Base-by-base conservation (phyloP, 2,329 filamentous ascomycete genomes). In the Sporothrix euskadiensis region DNA sequence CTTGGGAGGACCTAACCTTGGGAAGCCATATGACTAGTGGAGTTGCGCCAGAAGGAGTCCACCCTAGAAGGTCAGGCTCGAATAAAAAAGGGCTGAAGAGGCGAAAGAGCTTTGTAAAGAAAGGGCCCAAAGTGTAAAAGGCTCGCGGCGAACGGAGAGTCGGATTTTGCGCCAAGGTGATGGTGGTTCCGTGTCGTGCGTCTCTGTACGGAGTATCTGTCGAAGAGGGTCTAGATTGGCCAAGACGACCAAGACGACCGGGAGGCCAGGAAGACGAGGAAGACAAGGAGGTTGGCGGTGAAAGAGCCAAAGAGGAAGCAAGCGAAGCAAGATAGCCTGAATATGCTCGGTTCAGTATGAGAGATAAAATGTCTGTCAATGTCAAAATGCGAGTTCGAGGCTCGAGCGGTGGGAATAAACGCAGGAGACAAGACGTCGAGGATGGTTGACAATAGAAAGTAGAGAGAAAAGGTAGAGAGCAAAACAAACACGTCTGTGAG, bases 1-100 rank as follows among this genome's bases (percentile, higher is more conserved):
- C 35, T 35, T 35, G 35, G 41, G 41, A 44, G 41, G 44, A 49
- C 44, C 44, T 49, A 49, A 19, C 44, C 44, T 49, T 19, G 44
- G 44, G 14, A 47, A 8, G 49, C 26, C 41, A 56, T 73, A 70
- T 71, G 72, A 70, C 66, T 70, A 73, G 72, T 73, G 66, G 56
- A 39, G 52, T 47, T 47, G 49, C 52, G 35, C 54, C 66, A 59
- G 56, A 61, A 66, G 30, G 69, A 68, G 61, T 22, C 39, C 61
- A 59, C 32, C 49, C 66, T 6, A 39, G 30, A 26, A 69, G 49
- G 66, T 41, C 32, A 26, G 22, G 35, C 26, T 44, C 22, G n/a
- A 47, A 26, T 30, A 26, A 59, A 32, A 70, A 71, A 71, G 69
- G 69, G 69, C 69, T 71, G 69, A 59, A 70, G 19, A 30, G 30